Evolutionary conservation across 805 yeast genomes (phyloP).

Genomic region (Ogataea salicorniae): DNA sequence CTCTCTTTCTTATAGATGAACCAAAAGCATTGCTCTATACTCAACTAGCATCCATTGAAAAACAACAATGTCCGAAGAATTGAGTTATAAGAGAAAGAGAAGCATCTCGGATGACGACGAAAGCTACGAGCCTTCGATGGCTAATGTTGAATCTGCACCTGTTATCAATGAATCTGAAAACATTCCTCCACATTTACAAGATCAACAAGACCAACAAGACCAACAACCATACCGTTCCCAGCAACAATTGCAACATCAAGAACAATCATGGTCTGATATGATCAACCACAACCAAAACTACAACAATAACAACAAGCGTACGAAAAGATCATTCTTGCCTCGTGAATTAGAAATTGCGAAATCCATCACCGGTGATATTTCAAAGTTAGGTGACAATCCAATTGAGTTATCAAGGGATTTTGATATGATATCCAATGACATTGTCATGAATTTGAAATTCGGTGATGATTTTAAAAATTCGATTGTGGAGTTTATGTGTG

Average conservation of each 20-base stretch:
- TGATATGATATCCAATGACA: conserved; percentile 62
- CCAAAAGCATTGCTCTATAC: neutral
- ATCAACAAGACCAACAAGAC: neutral
- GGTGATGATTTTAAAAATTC: conserved; percentile 56
- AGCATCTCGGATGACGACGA: conserved; percentile 12
- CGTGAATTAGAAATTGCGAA: conserved; percentile 34
- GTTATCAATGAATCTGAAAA: neutral
- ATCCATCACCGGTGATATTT: conserved; percentile 45
- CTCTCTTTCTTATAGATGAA: neutral
- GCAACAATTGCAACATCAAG: neutral
- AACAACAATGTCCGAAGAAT: conserved; percentile 13
- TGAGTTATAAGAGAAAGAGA: conserved; percentile 7
- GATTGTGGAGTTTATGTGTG: conserved; percentile 57
- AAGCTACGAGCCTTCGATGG: conserved; percentile 4
- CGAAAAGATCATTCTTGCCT: conserved; percentile 13
- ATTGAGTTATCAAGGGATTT: conserved; percentile 40
- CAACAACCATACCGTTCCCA: neutral
- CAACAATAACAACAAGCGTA: conserved; percentile 7
- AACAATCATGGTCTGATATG: neutral
- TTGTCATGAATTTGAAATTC: conserved; percentile 58
- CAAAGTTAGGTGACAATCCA: conserved; percentile 52
- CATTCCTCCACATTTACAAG: neutral
- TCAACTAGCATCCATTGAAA: neutral
- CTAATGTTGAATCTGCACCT: neutral
- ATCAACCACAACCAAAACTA: neutral